Base-by-base conservation (phyloP, 2,329 filamentous ascomycete species). In the Shiraia bambusicola region DNA sequence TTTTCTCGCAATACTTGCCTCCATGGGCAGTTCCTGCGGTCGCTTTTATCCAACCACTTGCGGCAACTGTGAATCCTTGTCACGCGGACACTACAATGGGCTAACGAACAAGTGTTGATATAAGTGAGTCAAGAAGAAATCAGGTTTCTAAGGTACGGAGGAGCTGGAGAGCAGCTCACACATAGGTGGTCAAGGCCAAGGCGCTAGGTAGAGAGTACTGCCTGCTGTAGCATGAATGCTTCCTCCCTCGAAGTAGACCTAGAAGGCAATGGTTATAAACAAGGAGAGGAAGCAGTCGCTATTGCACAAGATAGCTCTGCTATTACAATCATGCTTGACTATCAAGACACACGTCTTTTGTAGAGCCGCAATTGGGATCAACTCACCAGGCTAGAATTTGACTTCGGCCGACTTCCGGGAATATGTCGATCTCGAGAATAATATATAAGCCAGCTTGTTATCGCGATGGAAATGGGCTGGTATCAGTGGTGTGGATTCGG, bases 381-480 rank as follows among this genome's bases (percentile, higher is more conserved):
- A 33, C n/a, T 47, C 40, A 6, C 50, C 52, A 1, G 54, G 52
- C 4, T 58, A 47, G 45, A 50, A 52, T 1, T 58, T 58, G 15
- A 35, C 33, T 10, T 42, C 44, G 12, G 50, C 54, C 24, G 54
- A 58, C 34, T 58, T 58, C 22, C 35, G 49, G 15, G 48, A 49
- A 3, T 54, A 48, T 39, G 37, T 54, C 8, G 37, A 44, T 4
- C 10, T 54, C 2, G 44, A 29, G 2, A 34, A 37, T 17, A 45
- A 50, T 3, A 49, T 56, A n/a, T 39, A 58, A 31, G 52, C 44
- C 9, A 61, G 56, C 34, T 40, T 63, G 16, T 56, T 60, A 9
- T 59, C 51, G 37, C 30, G 58, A 13, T 63, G 59, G 59, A 61
- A 63, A 34, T 63, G 58, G 56, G 50, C 59, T 16, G 53, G 60